Evolutionary conservation across 208 protist genomes (phyloP), one percentile per base, ranked within the genome.

Genomic region (Acanthamoeba triangularis): DNA sequence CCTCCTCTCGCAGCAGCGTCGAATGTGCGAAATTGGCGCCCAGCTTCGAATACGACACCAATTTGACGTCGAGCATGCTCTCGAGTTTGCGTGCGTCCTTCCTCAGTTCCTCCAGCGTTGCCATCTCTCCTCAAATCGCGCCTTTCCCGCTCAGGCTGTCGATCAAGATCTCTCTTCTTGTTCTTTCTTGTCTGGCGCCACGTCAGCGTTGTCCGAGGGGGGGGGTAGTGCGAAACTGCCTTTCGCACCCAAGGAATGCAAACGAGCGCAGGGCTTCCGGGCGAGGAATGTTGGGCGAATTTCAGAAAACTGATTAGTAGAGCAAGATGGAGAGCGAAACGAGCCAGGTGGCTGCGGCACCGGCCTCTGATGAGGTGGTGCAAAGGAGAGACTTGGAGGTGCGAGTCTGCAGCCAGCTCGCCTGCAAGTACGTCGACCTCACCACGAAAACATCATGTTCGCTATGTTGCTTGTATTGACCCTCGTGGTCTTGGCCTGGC

Each of bases 21-120:
- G 85, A 92, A 52, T 92, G 85, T 23, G 85, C 85, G 35, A 92
- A 92, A 74, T 92, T 92, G 59, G 85, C 85, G 2, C 85, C 85
- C 23, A 92, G 35, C 37, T 92, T 92, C 1, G 85, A 69, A 59
- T 92, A 92, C 30, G 85, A 92, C 33, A 92, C 85, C 28, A 92
- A 28, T 44, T 92, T 92, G n/a, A 92, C 59, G 23, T 92, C 85
- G 3, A 92, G 63, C 85, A 74, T 23, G 59, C 59, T 92, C 85
- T 92, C 85, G 0, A 92, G 33, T 59, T 92, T 92, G 30, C 85
- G 85, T 6, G 85, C 85, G 1, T 92, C 85, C 61, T 74, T 92
- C 33, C 85, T 35, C 33, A 92, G 59, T 16, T 92, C 85, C 20
- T 92, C 85, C 33, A 92, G n/a, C 72, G 72, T n/a, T 28, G 72